phyloP scores from a whole-genome alignment of 2,329 filamentous ascomycete genomes.

The Calonectria henricotiae region DNA sequence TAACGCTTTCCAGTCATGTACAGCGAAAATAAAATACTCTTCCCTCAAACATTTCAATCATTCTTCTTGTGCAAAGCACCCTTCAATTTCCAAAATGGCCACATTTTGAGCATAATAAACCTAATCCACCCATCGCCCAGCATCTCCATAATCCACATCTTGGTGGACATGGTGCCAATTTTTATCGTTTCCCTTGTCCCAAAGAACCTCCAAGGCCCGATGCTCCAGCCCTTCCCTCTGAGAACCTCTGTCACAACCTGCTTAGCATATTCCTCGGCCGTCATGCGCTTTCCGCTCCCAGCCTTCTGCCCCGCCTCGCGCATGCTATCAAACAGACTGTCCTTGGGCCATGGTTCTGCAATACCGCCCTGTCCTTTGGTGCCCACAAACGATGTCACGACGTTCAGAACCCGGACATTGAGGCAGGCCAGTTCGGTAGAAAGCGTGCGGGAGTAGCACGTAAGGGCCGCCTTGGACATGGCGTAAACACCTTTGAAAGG shows the following conservation, averaged over 20 bases:
- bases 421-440: slow-evolving; percentile 59
- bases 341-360: slow-evolving; percentile 31
- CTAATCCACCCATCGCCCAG: slow-evolving; percentile 33
- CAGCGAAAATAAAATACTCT: neutral
- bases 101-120: slow-evolving; percentile 36
- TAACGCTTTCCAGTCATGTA: neutral
- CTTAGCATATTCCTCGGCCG: slow-evolving; percentile 34
- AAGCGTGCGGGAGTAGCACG: slow-evolving; percentile 57
- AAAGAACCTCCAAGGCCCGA: slow-evolving; percentile 36
- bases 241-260: slow-evolving; percentile 33
- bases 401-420: slow-evolving; percentile 46
- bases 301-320: slow-evolving; percentile 30
- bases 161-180: slow-evolving; percentile 25
- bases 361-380: slow-evolving; percentile 34
- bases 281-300: slow-evolving; percentile 35
- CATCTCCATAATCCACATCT: slow-evolving; percentile 34
- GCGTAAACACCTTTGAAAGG: slow-evolving; percentile 60
- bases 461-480: slow-evolving; percentile 62
- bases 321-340: slow-evolving; percentile 39
- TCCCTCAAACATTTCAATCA: neutral
- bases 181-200: slow-evolving; percentile 32
- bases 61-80: slow-evolving; percentile 20
- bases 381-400: slow-evolving; percentile 36
- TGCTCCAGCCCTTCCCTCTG: slow-evolving; percentile 36
- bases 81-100: slow-evolving; percentile 32